Conservation (phyloP, 306 rosid species). For the Neltuma alba region DNA sequence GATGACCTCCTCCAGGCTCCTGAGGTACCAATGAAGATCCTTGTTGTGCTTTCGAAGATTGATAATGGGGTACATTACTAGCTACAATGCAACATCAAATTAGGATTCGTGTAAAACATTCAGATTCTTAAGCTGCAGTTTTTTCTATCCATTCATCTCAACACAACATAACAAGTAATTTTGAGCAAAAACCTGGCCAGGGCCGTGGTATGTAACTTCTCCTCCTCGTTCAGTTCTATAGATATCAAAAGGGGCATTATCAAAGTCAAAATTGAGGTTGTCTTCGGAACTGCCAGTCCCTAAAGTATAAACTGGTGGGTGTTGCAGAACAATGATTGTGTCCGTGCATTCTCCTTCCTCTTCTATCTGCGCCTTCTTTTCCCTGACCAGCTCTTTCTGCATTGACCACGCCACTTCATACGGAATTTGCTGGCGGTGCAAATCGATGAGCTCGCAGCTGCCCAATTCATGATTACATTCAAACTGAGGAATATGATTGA, state of each 20-base stretch:
- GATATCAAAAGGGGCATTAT: constrained; percentile 47
- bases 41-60: constrained; percentile 81
- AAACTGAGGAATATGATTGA: constrained; percentile 14
- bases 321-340: constrained; percentile 46
- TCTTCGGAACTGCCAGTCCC: constrained; percentile 40
- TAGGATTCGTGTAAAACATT: not conserved
- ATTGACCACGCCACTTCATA: constrained; percentile 57
- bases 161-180: not conserved
- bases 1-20: constrained; percentile 84
- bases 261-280: constrained; percentile 42
- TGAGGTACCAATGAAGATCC: constrained; percentile 94
- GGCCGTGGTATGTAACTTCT: constrained; percentile 57
- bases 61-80: constrained; percentile 84
- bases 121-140: not conserved
- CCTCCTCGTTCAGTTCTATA: constrained; percentile 59
- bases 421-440: constrained; percentile 59
- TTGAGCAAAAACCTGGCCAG: constrained; percentile 50
- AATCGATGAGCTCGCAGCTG: constrained; percentile 76
- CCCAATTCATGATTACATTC: constrained; percentile 21
- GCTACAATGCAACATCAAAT: constrained; percentile 46
- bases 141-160: not conserved
- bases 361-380: constrained; percentile 45
- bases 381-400: constrained; percentile 46
- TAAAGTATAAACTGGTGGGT: constrained; percentile 45
- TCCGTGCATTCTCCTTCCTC: constrained; percentile 41